phyloP scores from a whole-genome alignment of 768 basidiomycete species.

The Leccinum subtestaceum region DNA sequence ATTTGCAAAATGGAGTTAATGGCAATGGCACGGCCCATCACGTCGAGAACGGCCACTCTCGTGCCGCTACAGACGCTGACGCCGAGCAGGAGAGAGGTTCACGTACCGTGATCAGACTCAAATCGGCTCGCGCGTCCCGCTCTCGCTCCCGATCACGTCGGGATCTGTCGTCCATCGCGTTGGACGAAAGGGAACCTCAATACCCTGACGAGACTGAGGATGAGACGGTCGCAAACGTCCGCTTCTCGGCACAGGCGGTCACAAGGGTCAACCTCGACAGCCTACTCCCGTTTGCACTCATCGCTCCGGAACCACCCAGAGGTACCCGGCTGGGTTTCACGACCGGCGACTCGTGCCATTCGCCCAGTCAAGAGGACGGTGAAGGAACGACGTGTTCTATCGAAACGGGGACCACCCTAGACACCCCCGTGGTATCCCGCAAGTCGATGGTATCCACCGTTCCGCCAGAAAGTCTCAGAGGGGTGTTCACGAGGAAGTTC shows the following conservation, averaged over 20 bases:
- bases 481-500: slow-evolving; percentile 75
- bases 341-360: slow-evolving; percentile 21
- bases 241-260: slow-evolving; percentile 71
- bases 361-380: slow-evolving; percentile 15
- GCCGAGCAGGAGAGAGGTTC: slow-evolving; percentile 54
- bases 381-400: slow-evolving; percentile 18
- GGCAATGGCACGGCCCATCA: slow-evolving; percentile 30
- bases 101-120: slow-evolving; percentile 75
- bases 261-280: slow-evolving; percentile 56
- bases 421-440: slow-evolving; percentile 36
- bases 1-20: slow-evolving; percentile 25
- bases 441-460: slow-evolving; percentile 37
- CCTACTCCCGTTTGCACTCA: slow-evolving; percentile 75
- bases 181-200: slow-evolving; percentile 55
- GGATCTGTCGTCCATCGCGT: slow-evolving; percentile 57
- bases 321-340: slow-evolving; percentile 23
- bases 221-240: slow-evolving; percentile 72
- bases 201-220: slow-evolving; percentile 56
- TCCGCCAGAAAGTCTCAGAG: slow-evolving; percentile 66
- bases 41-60: slow-evolving; percentile 23
- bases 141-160: slow-evolving; percentile 76
- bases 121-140: slow-evolving; percentile 43
- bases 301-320: slow-evolving; percentile 61
- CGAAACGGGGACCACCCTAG: slow-evolving; percentile 37
- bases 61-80: slow-evolving; percentile 37